These are phyloP conservation scores for Bisporella sp. DNA, from an alignment of 2,329 filamentous ascomycete species.

Conservation along the genomic window DNA sequence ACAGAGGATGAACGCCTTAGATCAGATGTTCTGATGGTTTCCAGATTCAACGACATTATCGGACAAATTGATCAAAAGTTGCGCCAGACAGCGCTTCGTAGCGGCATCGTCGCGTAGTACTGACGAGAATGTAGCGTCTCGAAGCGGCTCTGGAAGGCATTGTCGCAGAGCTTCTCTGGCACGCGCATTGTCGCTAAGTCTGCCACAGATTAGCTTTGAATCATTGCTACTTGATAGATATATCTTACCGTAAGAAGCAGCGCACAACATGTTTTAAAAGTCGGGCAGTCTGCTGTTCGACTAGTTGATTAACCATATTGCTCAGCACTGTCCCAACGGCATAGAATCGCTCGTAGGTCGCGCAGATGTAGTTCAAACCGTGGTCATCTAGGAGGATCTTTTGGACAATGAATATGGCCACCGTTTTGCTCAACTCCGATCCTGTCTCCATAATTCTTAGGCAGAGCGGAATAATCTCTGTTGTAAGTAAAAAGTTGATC, in stretches of 20 bases:
- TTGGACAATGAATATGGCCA: constrained; percentile 98
- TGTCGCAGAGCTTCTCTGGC: constrained; percentile 91
- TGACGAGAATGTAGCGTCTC: constrained; percentile 93
- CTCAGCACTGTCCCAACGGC: constrained; percentile 94
- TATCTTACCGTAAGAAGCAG: constrained; percentile 81
- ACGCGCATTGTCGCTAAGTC: constrained; percentile 90
- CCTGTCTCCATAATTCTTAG: constrained; percentile 99
- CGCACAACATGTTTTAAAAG: constrained; percentile 95
- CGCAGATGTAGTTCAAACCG: constrained; percentile 95
- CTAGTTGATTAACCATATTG: constrained; percentile 97
- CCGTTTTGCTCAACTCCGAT: constrained; percentile 95
- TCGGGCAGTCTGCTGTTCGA: constrained; percentile 93
- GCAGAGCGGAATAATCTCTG: constrained; percentile 96
- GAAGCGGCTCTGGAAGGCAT: constrained; percentile 95
- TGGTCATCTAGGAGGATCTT: constrained; percentile 97
- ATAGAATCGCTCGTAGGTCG: constrained; percentile 97
- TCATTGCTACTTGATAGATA: no score
- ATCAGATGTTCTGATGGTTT: constrained; percentile 26
- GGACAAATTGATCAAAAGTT: constrained; percentile 91
- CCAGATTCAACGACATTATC: constrained; percentile 62
- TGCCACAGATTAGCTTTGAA: constrained; percentile 31
- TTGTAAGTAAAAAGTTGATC: constrained; percentile 97
- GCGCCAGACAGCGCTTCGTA: constrained; percentile 95
- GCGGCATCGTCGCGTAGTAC: constrained; percentile 95
- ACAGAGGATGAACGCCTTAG: constrained; percentile 17